Conservation (phyloP, 129 eudicot genomes). For the Tagetes erecta region DNA sequence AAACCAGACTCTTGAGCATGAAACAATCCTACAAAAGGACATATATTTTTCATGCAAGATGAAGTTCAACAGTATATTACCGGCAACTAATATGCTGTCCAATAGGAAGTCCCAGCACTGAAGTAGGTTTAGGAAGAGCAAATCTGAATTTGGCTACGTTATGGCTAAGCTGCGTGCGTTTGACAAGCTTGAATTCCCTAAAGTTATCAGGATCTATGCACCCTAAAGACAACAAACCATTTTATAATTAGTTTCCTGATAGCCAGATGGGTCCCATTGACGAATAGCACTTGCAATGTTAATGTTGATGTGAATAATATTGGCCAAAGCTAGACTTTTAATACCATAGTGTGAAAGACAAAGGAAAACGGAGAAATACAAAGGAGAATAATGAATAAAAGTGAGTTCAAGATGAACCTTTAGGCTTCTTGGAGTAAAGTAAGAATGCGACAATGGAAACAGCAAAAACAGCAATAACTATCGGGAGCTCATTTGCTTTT, state of each 20-base stretch:
- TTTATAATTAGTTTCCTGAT: conserved; percentile 13
- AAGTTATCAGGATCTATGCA: conserved; percentile 33
- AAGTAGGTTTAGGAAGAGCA: conserved; percentile 42
- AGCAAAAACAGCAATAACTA: conserved; percentile 29
- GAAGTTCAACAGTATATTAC: conserved; percentile 18
- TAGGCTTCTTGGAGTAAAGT: conserved; percentile 30
- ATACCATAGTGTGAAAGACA: background rate
- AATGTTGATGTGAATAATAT: background rate
- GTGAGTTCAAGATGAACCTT: conserved; percentile 29
- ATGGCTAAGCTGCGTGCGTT: conserved; percentile 44
- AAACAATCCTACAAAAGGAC: no score
- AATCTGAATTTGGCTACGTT: conserved; percentile 43
- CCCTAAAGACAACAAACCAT: conserved; percentile 19
- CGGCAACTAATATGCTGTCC: conserved; percentile 48
- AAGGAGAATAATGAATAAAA: conserved; percentile 11
- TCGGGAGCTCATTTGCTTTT: conserved; percentile 25
- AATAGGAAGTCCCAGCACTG: conserved; percentile 44
- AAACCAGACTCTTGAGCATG: no score
- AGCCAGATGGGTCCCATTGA: background rate
- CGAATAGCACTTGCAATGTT: background rate
- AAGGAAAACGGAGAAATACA: conserved; percentile 1
- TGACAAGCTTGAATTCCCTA: conserved; percentile 40
- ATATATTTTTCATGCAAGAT: background rate
- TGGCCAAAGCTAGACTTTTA: background rate
- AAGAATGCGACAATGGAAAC: conserved; percentile 31